These are phyloP conservation scores for Neltuma alba DNA, from an alignment of 306 rosid genomes.

Conservation along the genomic window DNA sequence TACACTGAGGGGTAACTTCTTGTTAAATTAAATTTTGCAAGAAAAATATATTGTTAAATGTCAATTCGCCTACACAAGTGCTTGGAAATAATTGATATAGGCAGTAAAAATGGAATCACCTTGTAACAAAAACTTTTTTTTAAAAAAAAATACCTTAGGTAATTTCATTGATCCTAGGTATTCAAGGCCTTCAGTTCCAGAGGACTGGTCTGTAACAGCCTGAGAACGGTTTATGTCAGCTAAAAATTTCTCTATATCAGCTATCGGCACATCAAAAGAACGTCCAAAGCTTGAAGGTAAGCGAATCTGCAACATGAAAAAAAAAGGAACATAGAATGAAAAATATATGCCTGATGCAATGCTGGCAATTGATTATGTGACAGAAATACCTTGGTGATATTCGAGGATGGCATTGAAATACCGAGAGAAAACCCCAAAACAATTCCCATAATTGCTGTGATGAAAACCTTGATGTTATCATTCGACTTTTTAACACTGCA, in stretches of 20 bases:
- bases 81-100: slow-evolving; percentile 20
- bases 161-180: slow-evolving; percentile 54
- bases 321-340: slow-evolving; percentile 15
- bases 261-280: slow-evolving; percentile 70
- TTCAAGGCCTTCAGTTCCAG: slow-evolving; percentile 56
- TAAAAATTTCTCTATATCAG: slow-evolving; percentile 55
- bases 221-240: slow-evolving; percentile 36
- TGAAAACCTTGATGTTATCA: slow-evolving; percentile 60
- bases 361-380: slow-evolving; percentile 7
- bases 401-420: slow-evolving; percentile 62
- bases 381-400: slow-evolving; percentile 66
- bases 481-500: slow-evolving; percentile 66
- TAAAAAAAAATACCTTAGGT: slow-evolving; percentile 57
- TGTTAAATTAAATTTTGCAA: background rate
- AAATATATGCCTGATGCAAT: slow-evolving; percentile 23
- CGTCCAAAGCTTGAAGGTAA: slow-evolving; percentile 67
- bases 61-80: background rate
- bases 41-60: background rate
- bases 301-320: slow-evolving; percentile 75
- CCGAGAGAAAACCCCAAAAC: slow-evolving; percentile 84
- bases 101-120: slow-evolving; percentile 48
- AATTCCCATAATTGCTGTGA: slow-evolving; percentile 67
- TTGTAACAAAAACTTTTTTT: slow-evolving; percentile 23
- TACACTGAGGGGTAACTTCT: background rate
- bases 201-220: slow-evolving; percentile 42